Evolutionary conservation across 1,284 basidiomycete genomes (phyloP), one percentile per base, ranked within the genome.

Genomic region (Cutaneotrichosporon sp.): DNA sequence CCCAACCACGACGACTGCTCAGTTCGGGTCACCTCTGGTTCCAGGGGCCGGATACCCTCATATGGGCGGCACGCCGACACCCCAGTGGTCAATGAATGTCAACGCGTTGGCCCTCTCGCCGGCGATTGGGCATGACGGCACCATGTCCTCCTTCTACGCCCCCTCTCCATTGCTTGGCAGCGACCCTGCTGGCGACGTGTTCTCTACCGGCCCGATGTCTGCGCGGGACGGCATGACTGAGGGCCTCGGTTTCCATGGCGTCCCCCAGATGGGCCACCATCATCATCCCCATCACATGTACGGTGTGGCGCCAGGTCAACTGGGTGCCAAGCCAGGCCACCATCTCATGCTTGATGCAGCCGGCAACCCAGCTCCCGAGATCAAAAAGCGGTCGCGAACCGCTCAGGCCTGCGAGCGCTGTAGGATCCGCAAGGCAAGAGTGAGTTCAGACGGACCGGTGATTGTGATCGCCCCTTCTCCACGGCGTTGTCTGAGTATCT

Each of bases 341-440:
- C 65, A 66, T 42, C 49, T 65, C 11, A 63, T 65, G 46, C 55
- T 68, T 31, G 63, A 64, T 26, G 63, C 66, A 21, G 66, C 63
- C 56, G 66, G 66, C 10, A 61, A 68, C 56, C 64, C 68, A 3
- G 50, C 65, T 30, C 61, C 62, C 8, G 68, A 69, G 47, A 62
- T 69, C 52, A 70, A 72, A 64, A 72, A 72, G 68, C 61, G 71
- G 5, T 67, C 67, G 1, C 65, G 71, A 36, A 67, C 68, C 4
- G 69, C 69, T 1, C 71, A 72, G 65, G 71, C 71, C 0, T 72
- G 71, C 47, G 71, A 72, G 61, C 66, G 66, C 16, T 72, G 71
- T 58, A 66, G 71, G 8, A 62, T 66, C 42, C 64, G 71, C 46
- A 72, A 72, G 46, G 71, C 71, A 13, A 66, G 68, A 55, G 71